Evolutionary conservation across 2,329 filamentous ascomycete species (phyloP).

Genomic region (Beauveria bassiana): DNA sequence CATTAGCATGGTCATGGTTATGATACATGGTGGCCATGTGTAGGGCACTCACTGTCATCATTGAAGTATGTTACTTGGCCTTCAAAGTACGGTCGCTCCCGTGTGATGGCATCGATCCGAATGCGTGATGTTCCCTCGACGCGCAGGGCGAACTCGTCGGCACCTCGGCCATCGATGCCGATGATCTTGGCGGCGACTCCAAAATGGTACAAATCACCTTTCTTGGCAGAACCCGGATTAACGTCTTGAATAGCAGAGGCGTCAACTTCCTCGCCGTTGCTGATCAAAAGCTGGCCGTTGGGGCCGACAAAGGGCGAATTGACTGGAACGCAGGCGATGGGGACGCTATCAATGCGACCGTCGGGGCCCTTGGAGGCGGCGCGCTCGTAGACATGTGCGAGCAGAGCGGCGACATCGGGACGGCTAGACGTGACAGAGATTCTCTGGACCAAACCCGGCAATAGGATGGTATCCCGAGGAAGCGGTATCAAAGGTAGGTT

Average conservation of each 20-base stretch:
- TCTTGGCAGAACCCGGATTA: constrained; percentile 52
- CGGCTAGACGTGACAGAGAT: constrained; percentile 73
- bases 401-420: constrained; percentile 79
- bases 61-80: constrained; percentile 65
- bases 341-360: constrained; percentile 57
- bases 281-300: constrained; percentile 69
- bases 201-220: constrained; percentile 70
- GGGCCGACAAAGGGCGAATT: constrained; percentile 65
- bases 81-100: constrained; percentile 81
- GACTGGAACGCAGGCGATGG: constrained; percentile 82
- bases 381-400: constrained; percentile 76
- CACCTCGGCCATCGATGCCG: constrained; percentile 67
- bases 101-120: constrained; percentile 54
- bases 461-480: constrained; percentile 69
- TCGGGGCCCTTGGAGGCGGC: constrained; percentile 60
- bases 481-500: constrained; percentile 74
- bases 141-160: constrained; percentile 71
- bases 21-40: neutral
- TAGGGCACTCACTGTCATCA: constrained; percentile 51
- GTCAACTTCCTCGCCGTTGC: constrained; percentile 50
- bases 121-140: constrained; percentile 81
- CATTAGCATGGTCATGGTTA: neutral
- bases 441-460: constrained; percentile 78
- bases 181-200: constrained; percentile 75
- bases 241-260: constrained; percentile 36